phyloP scores from a whole-genome alignment of 352 stramenopile species.

The Globisporangium iwayamae region DNA sequence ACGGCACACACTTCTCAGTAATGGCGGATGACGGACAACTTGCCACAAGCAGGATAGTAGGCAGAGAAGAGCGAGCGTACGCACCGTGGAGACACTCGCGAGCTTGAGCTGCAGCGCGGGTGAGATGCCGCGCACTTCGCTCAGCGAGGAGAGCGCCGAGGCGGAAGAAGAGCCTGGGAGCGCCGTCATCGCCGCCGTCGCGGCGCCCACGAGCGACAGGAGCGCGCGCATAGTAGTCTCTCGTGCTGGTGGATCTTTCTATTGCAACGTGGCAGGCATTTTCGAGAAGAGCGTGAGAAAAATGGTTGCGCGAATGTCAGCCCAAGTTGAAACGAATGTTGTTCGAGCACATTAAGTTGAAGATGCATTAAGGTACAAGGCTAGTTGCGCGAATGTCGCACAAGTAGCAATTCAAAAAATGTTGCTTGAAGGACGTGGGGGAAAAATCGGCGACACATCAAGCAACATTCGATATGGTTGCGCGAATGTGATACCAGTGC shows the following conservation, averaged over 20 bases:
- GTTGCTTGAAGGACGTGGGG: background rate
- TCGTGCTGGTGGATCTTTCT: constrained; percentile 2
- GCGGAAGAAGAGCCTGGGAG: constrained; percentile 9
- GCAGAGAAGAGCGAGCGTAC: constrained; percentile 7
- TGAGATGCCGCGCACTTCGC: constrained; percentile 36
- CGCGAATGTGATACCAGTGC: background rate
- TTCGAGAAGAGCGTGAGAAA: background rate
- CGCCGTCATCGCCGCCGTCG: constrained; percentile 16
- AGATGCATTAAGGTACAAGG: background rate
- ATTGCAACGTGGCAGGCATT: constrained; percentile 4
- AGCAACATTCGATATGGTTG: background rate
- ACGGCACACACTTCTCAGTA: background rate
- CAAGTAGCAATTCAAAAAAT: background rate
- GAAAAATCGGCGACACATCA: no score
- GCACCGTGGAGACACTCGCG: constrained; percentile 30
- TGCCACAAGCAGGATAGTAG: background rate
- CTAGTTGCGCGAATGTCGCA: constrained; percentile 4
- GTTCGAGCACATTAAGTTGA: background rate
- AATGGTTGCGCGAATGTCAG: background rate
- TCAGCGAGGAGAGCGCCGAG: constrained; percentile 13
- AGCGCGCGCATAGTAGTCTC: constrained; percentile 2
- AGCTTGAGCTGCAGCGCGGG: constrained; percentile 39
- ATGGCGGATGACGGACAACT: background rate
- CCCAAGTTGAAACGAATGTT: background rate
- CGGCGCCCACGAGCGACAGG: constrained; percentile 2